These are phyloP conservation scores for Sclerospora graminicola DNA, from an alignment of 352 stramenopile genomes.

Conservation along the genomic window DNA sequence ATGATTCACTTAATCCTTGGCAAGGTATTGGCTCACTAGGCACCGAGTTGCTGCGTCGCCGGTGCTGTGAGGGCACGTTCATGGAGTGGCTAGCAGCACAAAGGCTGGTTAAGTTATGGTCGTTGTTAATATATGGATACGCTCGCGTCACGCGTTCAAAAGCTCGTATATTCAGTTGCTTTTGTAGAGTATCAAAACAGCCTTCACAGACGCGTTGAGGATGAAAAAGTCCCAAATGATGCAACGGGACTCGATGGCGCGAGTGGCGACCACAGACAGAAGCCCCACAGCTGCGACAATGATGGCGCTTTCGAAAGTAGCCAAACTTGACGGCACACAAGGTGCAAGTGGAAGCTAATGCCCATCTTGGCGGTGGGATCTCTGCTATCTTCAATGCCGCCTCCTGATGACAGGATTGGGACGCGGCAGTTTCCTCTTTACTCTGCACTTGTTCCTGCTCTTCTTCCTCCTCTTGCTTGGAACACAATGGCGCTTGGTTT, in stretches of 20 bases:
- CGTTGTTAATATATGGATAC: conserved; percentile 13
- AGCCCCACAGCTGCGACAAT: conserved; percentile 73
- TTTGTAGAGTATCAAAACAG: conserved; percentile 51
- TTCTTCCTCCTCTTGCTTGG: no score
- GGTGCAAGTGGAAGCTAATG: conserved; percentile 43
- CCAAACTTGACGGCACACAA: conserved; percentile 66
- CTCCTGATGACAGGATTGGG: no score
- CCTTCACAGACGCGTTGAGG: conserved; percentile 55
- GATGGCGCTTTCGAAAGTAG: conserved; percentile 67
- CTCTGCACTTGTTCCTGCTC: no score
- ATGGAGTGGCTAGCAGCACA: conserved; percentile 10
- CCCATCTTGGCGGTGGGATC: conserved; percentile 33
- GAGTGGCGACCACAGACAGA: conserved; percentile 73
- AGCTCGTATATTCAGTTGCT: conserved; percentile 31
- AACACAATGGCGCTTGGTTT: no score
- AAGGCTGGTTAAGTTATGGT: conserved; percentile 7
- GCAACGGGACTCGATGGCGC: conserved; percentile 42
- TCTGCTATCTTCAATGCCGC: no score
- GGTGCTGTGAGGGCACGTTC: conserved; percentile 7
- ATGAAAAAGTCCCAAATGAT: conserved; percentile 41
- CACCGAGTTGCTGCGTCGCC: conserved; percentile 22
- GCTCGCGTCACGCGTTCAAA: conserved; percentile 16
- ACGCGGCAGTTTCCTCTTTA: no score
- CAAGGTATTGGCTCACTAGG: conserved; percentile 18
- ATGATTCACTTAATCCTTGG: conserved; percentile 4